phyloP scores from a whole-genome alignment of 768 basidiomycete genomes.

The Phaffia australis region DNA sequence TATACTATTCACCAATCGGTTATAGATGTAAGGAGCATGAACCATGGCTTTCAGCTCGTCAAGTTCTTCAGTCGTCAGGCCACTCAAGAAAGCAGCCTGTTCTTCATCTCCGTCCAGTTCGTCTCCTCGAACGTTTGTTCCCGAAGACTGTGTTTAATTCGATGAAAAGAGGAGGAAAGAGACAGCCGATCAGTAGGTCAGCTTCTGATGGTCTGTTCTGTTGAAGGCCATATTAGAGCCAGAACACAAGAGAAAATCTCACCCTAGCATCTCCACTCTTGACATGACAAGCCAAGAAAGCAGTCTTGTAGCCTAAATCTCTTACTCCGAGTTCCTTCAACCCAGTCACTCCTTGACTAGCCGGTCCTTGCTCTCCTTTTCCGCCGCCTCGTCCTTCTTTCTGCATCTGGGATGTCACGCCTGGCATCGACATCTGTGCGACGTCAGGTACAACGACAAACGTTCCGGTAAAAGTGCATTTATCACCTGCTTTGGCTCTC shows the following conservation, averaged over 20 bases:
- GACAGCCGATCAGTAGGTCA: background rate
- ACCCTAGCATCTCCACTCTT: conserved; percentile 81
- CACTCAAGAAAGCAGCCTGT: conserved; percentile 68
- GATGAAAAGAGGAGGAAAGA: background rate
- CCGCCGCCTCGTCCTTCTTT: conserved; percentile 61
- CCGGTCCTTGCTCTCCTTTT: conserved; percentile 49
- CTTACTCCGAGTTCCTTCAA: conserved; percentile 87
- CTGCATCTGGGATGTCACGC: conserved; percentile 85
- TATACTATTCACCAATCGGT: conserved; percentile 82
- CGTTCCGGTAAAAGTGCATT: conserved; percentile 92
- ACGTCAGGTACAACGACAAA: conserved; percentile 99
- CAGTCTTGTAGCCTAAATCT: conserved; percentile 96
- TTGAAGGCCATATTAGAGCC: background rate
- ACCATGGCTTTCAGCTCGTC: conserved; percentile 93
- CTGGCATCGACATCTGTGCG: conserved; percentile 85
- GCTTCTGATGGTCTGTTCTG: background rate
- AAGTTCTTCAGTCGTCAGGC: conserved; percentile 84
- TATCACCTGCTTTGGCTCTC: conserved; percentile 97
- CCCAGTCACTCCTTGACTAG: conserved; percentile 68
- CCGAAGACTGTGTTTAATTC: conserved; percentile 36
- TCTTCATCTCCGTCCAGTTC: conserved; percentile 58
- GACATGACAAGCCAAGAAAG: conserved; percentile 96
- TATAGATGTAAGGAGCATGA: conserved; percentile 86
- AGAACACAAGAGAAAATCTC: conserved; percentile 36
- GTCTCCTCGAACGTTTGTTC: conserved; percentile 80